Percentiles rank a stretch among this genome's conserved stretches.
Conservation (phyloP, 2,329 filamentous ascomycete genomes). For the Nigrospora oryzae region DNA sequence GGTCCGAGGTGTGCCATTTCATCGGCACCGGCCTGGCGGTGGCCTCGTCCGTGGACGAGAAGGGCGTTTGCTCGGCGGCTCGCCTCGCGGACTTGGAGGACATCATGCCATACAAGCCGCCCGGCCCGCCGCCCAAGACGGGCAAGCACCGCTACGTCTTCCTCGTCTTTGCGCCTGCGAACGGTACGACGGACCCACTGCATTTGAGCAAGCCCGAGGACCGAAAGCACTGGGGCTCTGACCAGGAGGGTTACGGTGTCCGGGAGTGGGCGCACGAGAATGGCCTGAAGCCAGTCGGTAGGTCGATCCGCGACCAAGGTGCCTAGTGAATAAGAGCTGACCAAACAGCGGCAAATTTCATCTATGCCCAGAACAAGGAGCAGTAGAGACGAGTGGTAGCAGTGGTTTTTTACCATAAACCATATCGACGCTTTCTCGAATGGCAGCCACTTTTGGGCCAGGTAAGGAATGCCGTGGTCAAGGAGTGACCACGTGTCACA, state of each 20-base stretch:
- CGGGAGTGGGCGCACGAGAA: slow-evolving; percentile 30
- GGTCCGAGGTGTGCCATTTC: slow-evolving; percentile 38
- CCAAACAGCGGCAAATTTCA: slow-evolving; percentile 3
- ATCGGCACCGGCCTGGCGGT: slow-evolving; percentile 24
- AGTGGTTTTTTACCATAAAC: no score
- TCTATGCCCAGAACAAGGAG: slow-evolving; percentile 4
- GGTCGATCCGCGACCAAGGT: slow-evolving; percentile 9
- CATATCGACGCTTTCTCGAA: no score
- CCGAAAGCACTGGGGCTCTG: slow-evolving; percentile 30
- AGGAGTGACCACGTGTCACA: no score
- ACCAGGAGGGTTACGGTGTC: slow-evolving; percentile 25
- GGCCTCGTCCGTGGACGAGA: slow-evolving; percentile 8
- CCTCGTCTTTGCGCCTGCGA: slow-evolving; percentile 26
- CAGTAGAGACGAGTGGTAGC: neutral
- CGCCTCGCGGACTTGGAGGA: slow-evolving; percentile 18
- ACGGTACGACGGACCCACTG: slow-evolving; percentile 26
- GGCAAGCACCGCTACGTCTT: slow-evolving; percentile 36
- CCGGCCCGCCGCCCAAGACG: slow-evolving; percentile 30
- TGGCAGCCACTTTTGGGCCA: no score
- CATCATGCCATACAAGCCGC: slow-evolving; percentile 31
- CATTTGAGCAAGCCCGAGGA: slow-evolving; percentile 24
- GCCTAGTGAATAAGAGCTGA: neutral
- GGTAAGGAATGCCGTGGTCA: no score
- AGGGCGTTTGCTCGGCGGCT: slow-evolving; percentile 4
- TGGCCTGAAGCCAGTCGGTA: slow-evolving; percentile 30